phyloP scores from a whole-genome alignment of 768 basidiomycete species.

The Rhodotorula diobovata region DNA sequence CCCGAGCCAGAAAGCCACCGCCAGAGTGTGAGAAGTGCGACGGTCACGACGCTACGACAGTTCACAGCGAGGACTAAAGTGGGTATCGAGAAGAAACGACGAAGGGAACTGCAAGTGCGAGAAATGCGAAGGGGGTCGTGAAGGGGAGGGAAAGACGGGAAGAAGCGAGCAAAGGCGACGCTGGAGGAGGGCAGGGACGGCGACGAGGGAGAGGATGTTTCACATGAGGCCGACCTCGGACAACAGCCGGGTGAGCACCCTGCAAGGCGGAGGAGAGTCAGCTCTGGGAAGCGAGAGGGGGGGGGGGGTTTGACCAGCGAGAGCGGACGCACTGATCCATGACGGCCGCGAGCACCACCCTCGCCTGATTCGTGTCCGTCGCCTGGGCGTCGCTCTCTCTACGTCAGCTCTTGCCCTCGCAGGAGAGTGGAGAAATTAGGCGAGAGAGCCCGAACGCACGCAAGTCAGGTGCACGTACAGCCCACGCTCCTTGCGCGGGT shows the following conservation, averaged over 20 bases:
- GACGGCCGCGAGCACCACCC: constrained; percentile 30
- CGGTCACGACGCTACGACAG: too few species aligned
- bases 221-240: constrained; percentile 25
- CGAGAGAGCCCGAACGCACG: constrained; percentile 12
- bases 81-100: too few species aligned
- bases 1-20: too few species aligned
- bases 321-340: constrained; percentile 17
- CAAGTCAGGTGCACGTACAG: constrained; percentile 45
- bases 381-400: constrained; percentile 24
- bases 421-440: neutral
- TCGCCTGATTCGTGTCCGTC: constrained; percentile 26
- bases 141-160: neutral
- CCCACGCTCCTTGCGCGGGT: constrained; percentile 65
- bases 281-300: neutral
- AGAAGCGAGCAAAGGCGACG: neutral
- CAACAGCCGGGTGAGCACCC: constrained; percentile 20
- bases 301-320: neutral
- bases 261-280: neutral
- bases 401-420: constrained; percentile 31
- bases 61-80: too few species aligned
- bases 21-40: too few species aligned
- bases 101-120: too few species aligned
- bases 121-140: too few species aligned
- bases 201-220: neutral
- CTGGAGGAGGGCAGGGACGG: neutral